A percentile compares a stretch with the other conserved stretches of the same genome.
These are phyloP conservation scores for Trifolium pratense DNA, from an alignment of 306 rosid species.

Conservation along the genomic window DNA sequence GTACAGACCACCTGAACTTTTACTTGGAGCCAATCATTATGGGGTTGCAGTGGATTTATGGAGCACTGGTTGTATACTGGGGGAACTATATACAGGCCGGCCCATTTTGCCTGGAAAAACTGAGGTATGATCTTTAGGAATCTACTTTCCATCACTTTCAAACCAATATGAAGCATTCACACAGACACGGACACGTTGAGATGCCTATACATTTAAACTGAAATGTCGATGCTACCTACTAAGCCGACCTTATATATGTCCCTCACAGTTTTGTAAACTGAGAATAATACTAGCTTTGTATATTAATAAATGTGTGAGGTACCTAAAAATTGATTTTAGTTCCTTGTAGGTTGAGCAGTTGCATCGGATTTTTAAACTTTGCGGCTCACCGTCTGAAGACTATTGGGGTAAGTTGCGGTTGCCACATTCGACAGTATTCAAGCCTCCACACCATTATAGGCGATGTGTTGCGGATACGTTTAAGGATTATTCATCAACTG, in stretches of 20 bases:
- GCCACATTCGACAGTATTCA: slow-evolving; percentile 69
- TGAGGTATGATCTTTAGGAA: slow-evolving; percentile 62
- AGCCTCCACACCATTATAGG: slow-evolving; percentile 85
- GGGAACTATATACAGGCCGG: slow-evolving; percentile 86
- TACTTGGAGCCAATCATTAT: slow-evolving; percentile 92
- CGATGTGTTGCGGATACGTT: slow-evolving; percentile 73
- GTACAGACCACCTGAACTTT: slow-evolving; percentile 98
- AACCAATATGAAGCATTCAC: too few species aligned
- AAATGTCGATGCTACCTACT: too few species aligned
- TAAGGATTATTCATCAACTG: slow-evolving; percentile 75
- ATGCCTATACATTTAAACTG: too few species aligned
- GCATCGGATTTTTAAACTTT: slow-evolving; percentile 95
- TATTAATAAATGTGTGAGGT: slow-evolving; percentile 25
- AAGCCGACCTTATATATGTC: neutral
- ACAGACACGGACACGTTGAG: too few species aligned
- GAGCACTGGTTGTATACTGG: slow-evolving; percentile 97
- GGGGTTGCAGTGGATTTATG: slow-evolving; percentile 97
- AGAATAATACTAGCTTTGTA: neutral
- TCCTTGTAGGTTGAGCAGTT: slow-evolving; percentile 86
- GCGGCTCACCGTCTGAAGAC: slow-evolving; percentile 96
- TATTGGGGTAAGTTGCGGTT: slow-evolving; percentile 77
- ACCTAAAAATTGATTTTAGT: slow-evolving; percentile 43
- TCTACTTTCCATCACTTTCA: slow-evolving; percentile 12
- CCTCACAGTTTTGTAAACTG: neutral
- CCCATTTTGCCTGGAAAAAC: slow-evolving; percentile 99